Base-by-base conservation (phyloP, 2,329 filamentous ascomycete genomes). In the Penicillium occitanis region DNA sequence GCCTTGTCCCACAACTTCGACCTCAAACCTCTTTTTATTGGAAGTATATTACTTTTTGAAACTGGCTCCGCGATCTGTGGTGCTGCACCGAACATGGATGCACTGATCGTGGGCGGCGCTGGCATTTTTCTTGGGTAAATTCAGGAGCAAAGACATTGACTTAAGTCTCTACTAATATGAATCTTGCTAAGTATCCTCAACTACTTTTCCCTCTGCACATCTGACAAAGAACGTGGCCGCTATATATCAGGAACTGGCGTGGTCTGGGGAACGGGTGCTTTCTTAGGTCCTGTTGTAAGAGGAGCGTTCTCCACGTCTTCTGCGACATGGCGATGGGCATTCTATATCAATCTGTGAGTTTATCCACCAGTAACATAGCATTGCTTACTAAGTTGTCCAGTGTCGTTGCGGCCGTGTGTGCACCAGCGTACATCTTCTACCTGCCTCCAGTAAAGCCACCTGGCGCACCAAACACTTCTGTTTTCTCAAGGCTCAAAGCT, bases 71-170 rank as follows among this genome's bases (percentile, higher is more conserved):
- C 80, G 0, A 61, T 83, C 1, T 84, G 82, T 65, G 83, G 82
- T 33, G 81, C 73, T 0, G 80, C 82, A 0, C 79, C 78, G 0
- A 78, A 67, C 33, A 82, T 83, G 74, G 71, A 79, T 64, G 80
- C 80, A 25, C 68, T 86, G 17, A 86, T 86, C 65, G 68, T 77
- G 5, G 78, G 77, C 10, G 73, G 78, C 1, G 66, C 66, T 2
- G 76, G 76, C 10, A 73, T 77, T 68, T 78, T 77, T 59, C 51
- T 72, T 22, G 74, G 74, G 50, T 51, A 66, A 37, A 30, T 42
- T 58, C 28, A 6, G n/a, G 13, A 30, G 10, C 14, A 6, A 8
- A 44, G 11, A 30, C 10, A 42, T 19, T 11, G 22, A 17, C 14
- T 30, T 5, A 30, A 51, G 3, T 22, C 14, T 19, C 53, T 55